A percentile compares a stretch with the other conserved stretches of the same genome.
These are phyloP conservation scores for Coprinopsis cinerea DNA, from an alignment of 768 basidiomycete genomes.

Conservation along the genomic window DNA sequence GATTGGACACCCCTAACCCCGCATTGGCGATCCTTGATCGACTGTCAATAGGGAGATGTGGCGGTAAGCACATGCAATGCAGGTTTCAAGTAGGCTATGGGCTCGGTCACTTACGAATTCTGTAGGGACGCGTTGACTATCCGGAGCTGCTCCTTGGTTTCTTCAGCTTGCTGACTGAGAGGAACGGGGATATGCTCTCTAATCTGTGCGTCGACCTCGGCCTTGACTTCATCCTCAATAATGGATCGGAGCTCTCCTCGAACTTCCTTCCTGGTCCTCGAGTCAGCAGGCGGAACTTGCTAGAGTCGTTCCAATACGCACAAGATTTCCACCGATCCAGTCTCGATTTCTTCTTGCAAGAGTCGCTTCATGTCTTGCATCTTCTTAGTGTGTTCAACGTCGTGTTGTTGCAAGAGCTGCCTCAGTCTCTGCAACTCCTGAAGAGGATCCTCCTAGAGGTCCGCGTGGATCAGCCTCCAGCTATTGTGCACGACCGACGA, in stretches of 20 bases:
- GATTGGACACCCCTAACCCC: conserved; percentile 29
- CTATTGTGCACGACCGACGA: background rate
- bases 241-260: conserved; percentile 20
- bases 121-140: conserved; percentile 38
- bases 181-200: conserved; percentile 41
- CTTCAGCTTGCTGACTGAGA: conserved; percentile 36
- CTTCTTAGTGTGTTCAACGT: conserved; percentile 11
- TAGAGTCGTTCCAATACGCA: background rate
- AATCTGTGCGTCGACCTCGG: conserved; percentile 45
- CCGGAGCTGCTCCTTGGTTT: conserved; percentile 37
- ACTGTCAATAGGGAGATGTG: conserved; percentile 21
- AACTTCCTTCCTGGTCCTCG: conserved; percentile 30
- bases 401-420: conserved; percentile 17
- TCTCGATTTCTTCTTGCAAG: conserved; percentile 13
- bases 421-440: conserved; percentile 16
- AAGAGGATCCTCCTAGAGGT: background rate
- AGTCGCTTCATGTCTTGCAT: conserved; percentile 15
- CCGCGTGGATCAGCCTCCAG: background rate
- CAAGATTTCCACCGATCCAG: conserved; percentile 15
- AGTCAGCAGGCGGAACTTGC: background rate
- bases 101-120: conserved; percentile 44
- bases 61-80: background rate
- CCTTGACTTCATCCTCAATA: conserved; percentile 35
- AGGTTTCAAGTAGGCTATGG: background rate
- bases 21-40: conserved; percentile 47